phyloP scores from a whole-genome alignment of 306 rosid species.

The Prunus campanulata region DNA sequence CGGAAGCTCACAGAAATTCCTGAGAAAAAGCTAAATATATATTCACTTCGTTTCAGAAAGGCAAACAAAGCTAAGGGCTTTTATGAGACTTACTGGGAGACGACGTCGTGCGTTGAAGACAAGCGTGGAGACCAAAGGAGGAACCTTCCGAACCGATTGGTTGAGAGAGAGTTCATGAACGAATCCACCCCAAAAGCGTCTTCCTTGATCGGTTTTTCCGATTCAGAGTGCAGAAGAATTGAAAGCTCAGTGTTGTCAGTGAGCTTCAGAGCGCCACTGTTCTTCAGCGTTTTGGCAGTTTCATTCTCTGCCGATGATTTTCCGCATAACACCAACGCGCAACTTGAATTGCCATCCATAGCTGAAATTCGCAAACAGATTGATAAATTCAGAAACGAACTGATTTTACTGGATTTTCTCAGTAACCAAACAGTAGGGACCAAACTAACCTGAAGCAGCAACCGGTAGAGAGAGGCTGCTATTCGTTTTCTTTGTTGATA shows the following conservation, averaged over 20 bases:
- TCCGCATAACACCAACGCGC: conserved; percentile 58
- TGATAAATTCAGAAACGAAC: background rate
- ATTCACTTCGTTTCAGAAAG: background rate
- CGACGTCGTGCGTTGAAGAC: conserved; percentile 84
- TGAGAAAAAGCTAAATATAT: conserved; percentile 35
- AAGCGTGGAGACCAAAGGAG: conserved; percentile 76
- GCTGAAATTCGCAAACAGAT: conserved; percentile 25
- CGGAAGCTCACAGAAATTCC: conserved; percentile 86
- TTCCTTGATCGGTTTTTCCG: conserved; percentile 31
- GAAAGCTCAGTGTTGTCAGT: conserved; percentile 41
- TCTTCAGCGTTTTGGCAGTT: conserved; percentile 51
- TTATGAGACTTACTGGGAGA: conserved; percentile 56
- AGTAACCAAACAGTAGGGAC: background rate
- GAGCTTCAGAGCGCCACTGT: conserved; percentile 53
- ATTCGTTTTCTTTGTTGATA: background rate
- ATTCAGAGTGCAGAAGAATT: conserved; percentile 50
- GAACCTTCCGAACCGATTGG: conserved; percentile 71
- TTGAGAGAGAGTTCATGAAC: conserved; percentile 65
- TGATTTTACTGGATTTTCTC: background rate
- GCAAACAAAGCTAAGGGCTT: background rate
- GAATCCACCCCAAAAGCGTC: conserved; percentile 47
- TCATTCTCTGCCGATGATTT: conserved; percentile 60
- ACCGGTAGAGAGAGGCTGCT: conserved; percentile 19
- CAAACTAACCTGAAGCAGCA: background rate
- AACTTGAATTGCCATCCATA: conserved; percentile 35